phyloP scores from a whole-genome alignment of 176 grass and related monocot genomes.

The Zea mays region DNA sequence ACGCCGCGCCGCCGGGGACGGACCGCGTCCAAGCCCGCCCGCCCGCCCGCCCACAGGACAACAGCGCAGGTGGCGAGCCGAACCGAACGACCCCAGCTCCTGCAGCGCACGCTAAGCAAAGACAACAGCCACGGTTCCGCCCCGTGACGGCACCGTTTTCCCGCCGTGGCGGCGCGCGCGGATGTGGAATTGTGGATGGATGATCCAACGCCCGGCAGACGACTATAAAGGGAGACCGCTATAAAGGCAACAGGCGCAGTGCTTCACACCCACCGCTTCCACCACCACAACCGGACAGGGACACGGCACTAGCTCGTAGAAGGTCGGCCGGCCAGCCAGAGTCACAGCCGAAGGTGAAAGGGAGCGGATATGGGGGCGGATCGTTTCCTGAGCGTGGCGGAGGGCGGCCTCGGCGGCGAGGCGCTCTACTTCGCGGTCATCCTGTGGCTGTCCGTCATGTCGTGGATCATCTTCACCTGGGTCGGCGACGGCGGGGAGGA shows the following conservation, averaged over 20 bases:
- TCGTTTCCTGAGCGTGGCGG: conserved; percentile 34
- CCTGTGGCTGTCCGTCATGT: conserved; percentile 73
- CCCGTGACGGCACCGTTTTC: conserved; percentile 31
- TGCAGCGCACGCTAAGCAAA: conserved; percentile 36
- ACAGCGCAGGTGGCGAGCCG: neutral
- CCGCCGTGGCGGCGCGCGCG: conserved; percentile 17
- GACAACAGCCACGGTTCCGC: neutral
- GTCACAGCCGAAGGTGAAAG: no score
- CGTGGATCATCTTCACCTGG: conserved; percentile 80
- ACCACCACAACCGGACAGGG: neutral
- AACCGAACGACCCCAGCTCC: neutral
- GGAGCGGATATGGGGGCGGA: conserved; percentile 18
- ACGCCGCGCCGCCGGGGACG: neutral
- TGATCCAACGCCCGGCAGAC: no score
- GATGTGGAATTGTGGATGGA: conserved; percentile 11
- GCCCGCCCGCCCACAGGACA: neutral
- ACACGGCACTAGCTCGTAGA: neutral
- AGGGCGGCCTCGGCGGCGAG: conserved; percentile 57
- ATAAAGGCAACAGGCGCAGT: neutral
- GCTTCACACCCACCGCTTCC: neutral
- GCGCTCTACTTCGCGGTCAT: conserved; percentile 79
- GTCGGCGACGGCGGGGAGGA: conserved; percentile 31
- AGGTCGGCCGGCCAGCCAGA: no score
- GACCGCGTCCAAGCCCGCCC: conserved; percentile 24
- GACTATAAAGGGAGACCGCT: conserved; percentile 20